These are phyloP conservation scores for Dalechampia spathulata DNA, from an alignment of 441 rosid genomes.

Conservation along the genomic window DNA sequence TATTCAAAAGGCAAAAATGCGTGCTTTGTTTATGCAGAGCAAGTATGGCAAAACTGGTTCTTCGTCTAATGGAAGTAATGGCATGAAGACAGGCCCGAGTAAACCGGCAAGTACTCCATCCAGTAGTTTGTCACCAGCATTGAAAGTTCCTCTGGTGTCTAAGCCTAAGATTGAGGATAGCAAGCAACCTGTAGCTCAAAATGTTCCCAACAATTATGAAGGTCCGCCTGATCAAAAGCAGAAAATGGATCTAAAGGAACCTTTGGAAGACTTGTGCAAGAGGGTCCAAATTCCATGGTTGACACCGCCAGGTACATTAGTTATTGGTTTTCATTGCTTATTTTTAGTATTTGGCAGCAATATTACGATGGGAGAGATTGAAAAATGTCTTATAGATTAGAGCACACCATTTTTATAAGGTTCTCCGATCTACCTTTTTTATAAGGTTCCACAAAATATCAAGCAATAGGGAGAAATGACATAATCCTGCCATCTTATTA, in stretches of 20 bases:
- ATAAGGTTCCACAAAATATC: constrained; percentile 9
- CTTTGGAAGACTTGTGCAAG: constrained; percentile 39
- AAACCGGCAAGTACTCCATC: constrained; percentile 32
- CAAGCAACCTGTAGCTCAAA: constrained; percentile 28
- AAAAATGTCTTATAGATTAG: constrained; percentile 1
- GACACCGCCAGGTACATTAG: constrained; percentile 70
- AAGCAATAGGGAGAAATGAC: constrained; percentile 6
- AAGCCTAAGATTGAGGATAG: constrained; percentile 45
- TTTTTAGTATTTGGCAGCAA: constrained; percentile 15
- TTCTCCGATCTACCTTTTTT: constrained; percentile 1
- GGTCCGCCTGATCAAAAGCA: constrained; percentile 25
- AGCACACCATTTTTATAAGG: constrained; percentile 4
- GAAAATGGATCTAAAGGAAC: constrained; percentile 41
- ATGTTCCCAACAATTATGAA: constrained; percentile 26
- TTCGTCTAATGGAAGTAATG: constrained; percentile 38
- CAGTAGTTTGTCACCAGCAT: constrained; percentile 23
- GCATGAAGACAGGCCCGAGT: constrained; percentile 34
- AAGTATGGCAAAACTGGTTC: constrained; percentile 56
- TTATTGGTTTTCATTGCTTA: constrained; percentile 19
- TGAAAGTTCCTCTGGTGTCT: constrained; percentile 23
- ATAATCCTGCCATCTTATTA: too few relatives aligned
- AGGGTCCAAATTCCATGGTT: constrained; percentile 64
- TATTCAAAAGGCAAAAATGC: constrained; percentile 97
- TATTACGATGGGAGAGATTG: constrained; percentile 6
- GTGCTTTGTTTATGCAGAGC: constrained; percentile 74